Percentiles rank a stretch among this genome's conserved stretches.
Conservation (phyloP, 768 basidiomycete genomes). For the Termitomyces sp. region DNA sequence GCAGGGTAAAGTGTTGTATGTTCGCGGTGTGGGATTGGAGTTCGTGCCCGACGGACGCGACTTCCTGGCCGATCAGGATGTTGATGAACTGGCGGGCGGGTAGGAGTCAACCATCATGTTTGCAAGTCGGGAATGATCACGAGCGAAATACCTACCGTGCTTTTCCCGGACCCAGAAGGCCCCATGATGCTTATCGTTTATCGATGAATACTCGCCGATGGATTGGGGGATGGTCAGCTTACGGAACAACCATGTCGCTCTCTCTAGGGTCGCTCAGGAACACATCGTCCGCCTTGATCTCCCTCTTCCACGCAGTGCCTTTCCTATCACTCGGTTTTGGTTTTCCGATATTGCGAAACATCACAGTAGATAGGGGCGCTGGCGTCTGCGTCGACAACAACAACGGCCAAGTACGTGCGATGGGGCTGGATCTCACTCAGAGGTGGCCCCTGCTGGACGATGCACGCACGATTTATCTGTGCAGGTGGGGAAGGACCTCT, state of each 20-base stretch:
- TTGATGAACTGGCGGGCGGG: constrained; percentile 18
- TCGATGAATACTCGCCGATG: neutral
- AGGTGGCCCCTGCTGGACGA: neutral
- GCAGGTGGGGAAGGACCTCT: neutral
- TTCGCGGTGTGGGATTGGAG: constrained; percentile 16
- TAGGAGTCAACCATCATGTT: too few species aligned
- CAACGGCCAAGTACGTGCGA: neutral
- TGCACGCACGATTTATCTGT: neutral
- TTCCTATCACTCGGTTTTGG: constrained; percentile 4
- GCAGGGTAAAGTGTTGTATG: constrained; percentile 15
- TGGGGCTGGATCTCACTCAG: neutral
- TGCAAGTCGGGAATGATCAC: neutral
- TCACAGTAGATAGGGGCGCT: neutral
- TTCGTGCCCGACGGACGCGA: constrained; percentile 12
- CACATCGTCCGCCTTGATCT: constrained; percentile 11
- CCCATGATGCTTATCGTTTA: constrained; percentile 14
- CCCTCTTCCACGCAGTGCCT: constrained; percentile 7
- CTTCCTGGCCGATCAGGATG: constrained; percentile 15
- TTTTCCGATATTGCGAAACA: neutral
- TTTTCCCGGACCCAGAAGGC: constrained; percentile 17
- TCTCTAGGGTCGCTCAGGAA: constrained; percentile 10
- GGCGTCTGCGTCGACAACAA: neutral
- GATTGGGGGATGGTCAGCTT: neutral
- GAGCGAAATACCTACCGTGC: constrained; percentile 7
- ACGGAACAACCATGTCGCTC: constrained; percentile 14